Evolutionary conservation across 2,329 filamentous ascomycete genomes (phyloP), one percentile per base, ranked within the genome.

Genomic region (Ceratocystis albifundus): DNA sequence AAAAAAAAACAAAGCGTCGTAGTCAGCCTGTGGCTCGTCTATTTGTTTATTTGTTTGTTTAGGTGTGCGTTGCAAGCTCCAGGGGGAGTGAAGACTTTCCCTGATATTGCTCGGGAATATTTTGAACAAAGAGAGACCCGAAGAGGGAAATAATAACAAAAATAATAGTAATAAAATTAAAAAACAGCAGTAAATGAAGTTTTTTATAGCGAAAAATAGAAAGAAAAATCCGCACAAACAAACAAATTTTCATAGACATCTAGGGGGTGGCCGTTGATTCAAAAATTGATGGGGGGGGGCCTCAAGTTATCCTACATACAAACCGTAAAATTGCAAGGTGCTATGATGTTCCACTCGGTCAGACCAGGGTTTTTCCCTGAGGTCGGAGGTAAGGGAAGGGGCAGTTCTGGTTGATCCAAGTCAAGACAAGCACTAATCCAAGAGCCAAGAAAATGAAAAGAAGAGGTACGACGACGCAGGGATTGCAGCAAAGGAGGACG

Each of bases 291-390:
- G 28, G 48, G 48, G 48, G 48, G 32, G 48, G 48, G 48, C 48
- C 48, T 53, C 48, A 53, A 25, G 22, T 53, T 28, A 28, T 25
- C 48, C 48, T 6, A 28, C 22, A 28, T 2, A 28, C 36, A 53
- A 53, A 25, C 6, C 28, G 48, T 25, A 53, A 53, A 53, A 53
- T 53, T 53, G 48, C 48, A 53, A 53, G 48, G 48, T 25, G 48
- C 48, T 53, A 53, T 53, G 48, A 53, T 53, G 48, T 53, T 53
- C 48, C 48, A 53, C 48, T 22, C 48, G 48, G 48, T 25, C 22
- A 53, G 48, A n/a, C 20, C 48, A 53, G 22, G 48, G 48, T 53
- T 41, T 41, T 41, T 53, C 22, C 22, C 48, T 53, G 22, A 53
- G 28, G 48, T 41, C 36, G 10, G 36, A 25, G 22, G 5, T 15